These are phyloP conservation scores for Styphnolobium japonicum DNA, from an alignment of 306 rosid species.

Conservation along the genomic window DNA sequence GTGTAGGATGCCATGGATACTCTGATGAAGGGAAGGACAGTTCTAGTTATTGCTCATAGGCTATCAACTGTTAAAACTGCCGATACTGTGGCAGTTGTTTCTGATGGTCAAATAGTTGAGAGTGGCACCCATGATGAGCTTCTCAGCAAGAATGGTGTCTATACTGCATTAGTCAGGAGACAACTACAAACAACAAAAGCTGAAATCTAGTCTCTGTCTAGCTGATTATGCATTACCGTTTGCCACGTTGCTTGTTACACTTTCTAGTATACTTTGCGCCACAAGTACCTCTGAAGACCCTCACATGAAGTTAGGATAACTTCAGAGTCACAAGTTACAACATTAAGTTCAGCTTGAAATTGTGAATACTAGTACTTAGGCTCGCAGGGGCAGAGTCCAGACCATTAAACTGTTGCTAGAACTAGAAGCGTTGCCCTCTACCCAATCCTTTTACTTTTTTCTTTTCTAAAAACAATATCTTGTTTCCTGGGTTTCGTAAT, in stretches of 20 bases:
- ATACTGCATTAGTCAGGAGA: constrained; percentile 57
- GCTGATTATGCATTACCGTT: background rate
- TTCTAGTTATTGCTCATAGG: constrained; percentile 75
- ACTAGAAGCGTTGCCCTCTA: too few relatives aligned
- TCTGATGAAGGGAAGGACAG: constrained; percentile 70
- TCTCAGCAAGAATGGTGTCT: constrained; percentile 52
- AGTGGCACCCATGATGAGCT: constrained; percentile 69
- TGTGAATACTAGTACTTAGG: background rate
- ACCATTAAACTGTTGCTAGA: too few relatives aligned
- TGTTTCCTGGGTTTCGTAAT: constrained; percentile 8
- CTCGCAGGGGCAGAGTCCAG: background rate
- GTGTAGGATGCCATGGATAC: constrained; percentile 76
- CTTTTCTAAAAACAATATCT: too few relatives aligned
- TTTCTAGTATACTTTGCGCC: background rate
- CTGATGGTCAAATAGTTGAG: constrained; percentile 67
- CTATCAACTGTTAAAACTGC: constrained; percentile 71
- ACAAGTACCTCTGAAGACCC: background rate
- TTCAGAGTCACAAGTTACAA: background rate
- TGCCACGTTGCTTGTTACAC: background rate
- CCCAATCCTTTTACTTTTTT: too few relatives aligned
- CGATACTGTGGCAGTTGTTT: constrained; percentile 53
- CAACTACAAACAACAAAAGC: constrained; percentile 49
- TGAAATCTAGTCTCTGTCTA: constrained; percentile 23
- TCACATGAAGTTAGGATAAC: background rate
- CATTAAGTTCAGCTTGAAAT: too few relatives aligned